Evolutionary conservation across 2,329 filamentous ascomycete species (phyloP), one percentile per base, ranked within the genome.

Genomic region (Pseudocercospora ulei): DNA sequence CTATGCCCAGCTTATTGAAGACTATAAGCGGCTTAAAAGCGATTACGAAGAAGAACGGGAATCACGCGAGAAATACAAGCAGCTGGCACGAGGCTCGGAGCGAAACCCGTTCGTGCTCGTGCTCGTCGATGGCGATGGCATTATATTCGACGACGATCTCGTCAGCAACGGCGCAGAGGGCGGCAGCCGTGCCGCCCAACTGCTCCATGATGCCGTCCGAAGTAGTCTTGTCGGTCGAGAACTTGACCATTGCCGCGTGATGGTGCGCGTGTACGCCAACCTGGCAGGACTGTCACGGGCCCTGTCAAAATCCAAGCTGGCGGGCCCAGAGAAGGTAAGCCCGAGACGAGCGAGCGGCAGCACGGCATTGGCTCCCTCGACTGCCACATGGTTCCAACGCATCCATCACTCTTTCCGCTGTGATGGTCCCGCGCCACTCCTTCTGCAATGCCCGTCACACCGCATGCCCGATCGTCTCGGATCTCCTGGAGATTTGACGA

Each of bases 71-170:
- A 66, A 66, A 26, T 75, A 74, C 60, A 75, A 75, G 51, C 65
- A 69, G 49, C 54, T 70, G 39, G 67, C 67, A 3, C 62, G 64
- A 35, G 43, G 51, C 17, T 52, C 66, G 51, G 61, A 72, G 14
- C 66, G 69, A 12, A 72, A 72, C 44, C 69, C 73, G 0, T 79
- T 78, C 48, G 72, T 73, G 1, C 62, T 79, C 2, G 69, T 79
- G 4, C 60, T 80, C 0, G 60, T 80, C 7, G 75, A 80, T 40
- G 76, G 74, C 12, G 74, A 80, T 56, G 72, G 71, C 31, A 78
- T 77, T 49, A 51, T 69, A 18, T 62, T 62, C 37, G 49, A 58
- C 27, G 56, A 60, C 22, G 49, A 53, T 20, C 46, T 60, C 1
- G 44, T 59, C 24, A 48, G 45, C 33, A 44, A 39, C 5, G 54